Conservation (phyloP, 169 alveolate genomes). For the Toxoplasma gondii region DNA sequence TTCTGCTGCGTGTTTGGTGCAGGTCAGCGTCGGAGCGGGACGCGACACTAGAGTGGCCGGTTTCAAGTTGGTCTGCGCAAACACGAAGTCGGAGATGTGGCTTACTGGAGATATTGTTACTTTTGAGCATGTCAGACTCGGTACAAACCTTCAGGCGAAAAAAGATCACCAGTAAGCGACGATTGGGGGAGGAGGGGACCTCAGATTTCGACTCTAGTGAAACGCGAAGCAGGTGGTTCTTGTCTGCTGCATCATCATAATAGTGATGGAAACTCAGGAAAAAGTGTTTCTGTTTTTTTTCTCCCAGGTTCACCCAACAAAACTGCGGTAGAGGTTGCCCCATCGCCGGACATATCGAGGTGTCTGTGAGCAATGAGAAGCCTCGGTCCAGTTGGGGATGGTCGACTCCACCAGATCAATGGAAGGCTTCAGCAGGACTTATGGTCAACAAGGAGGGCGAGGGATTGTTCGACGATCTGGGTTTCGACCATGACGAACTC, state of each 20-base stretch:
- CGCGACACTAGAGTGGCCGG: background rate
- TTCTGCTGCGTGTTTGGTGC: background rate
- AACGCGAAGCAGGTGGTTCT: background rate
- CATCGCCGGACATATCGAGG: slow-evolving; percentile 62
- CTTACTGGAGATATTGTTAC: slow-evolving; percentile 20
- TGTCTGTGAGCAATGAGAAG: slow-evolving; percentile 38
- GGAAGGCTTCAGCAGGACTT: slow-evolving; percentile 50
- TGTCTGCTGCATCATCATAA: too few species aligned
- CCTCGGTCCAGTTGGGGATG: slow-evolving; percentile 52
- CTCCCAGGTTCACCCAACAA: slow-evolving; percentile 53
- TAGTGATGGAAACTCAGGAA: too few species aligned
- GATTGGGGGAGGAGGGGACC: background rate
- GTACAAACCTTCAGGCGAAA: slow-evolving; percentile 47
- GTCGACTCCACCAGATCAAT: slow-evolving; percentile 32
- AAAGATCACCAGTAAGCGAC: slow-evolving; percentile 43
- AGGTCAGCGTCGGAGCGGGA: slow-evolving; percentile 47
- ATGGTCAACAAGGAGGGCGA: slow-evolving; percentile 32
- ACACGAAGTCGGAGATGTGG: slow-evolving; percentile 32
- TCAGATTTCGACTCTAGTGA: background rate
- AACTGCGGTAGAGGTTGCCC: slow-evolving; percentile 69
- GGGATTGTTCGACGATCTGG: background rate
- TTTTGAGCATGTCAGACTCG: background rate
- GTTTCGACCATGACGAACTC: background rate
- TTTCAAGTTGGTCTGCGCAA: slow-evolving; percentile 41
- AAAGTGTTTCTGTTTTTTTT: too few species aligned